A percentile compares a stretch with the other conserved stretches of the same genome.
Conservation (phyloP, 2,329 filamentous ascomycete genomes). For the Septoria linicola region DNA sequence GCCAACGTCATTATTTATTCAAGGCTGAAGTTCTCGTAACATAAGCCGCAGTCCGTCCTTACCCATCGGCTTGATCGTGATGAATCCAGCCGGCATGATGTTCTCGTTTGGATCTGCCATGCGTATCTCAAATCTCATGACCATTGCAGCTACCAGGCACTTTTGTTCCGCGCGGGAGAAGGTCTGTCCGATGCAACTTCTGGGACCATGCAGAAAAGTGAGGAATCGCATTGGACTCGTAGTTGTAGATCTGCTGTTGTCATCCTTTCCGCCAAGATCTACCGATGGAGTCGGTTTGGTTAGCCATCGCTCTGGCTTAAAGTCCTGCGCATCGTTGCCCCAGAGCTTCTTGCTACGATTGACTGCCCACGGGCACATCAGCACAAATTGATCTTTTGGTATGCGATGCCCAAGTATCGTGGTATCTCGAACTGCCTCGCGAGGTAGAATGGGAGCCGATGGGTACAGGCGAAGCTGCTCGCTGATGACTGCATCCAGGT, state of each 20-base stretch:
- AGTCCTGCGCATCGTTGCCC: conserved; percentile 42
- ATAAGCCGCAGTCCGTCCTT: conserved; percentile 20
- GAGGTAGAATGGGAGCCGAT: conserved; percentile 23
- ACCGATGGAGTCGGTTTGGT: background rate
- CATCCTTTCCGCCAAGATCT: conserved; percentile 6
- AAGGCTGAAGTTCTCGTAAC: background rate
- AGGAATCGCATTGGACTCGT: conserved; percentile 47
- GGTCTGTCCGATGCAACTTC: conserved; percentile 35
- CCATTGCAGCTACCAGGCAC: conserved; percentile 29
- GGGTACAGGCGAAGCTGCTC: conserved; percentile 47
- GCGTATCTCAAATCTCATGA: conserved; percentile 26
- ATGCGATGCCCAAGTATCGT: conserved; percentile 7
- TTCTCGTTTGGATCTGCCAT: conserved; percentile 25
- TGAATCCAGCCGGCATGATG: conserved; percentile 21
- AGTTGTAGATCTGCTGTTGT: conserved; percentile 58
- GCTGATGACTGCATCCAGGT: conserved; percentile 72
- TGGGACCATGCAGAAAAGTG: conserved; percentile 45
- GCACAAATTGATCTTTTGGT: conserved; percentile 20
- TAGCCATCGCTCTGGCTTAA: conserved; percentile 48
- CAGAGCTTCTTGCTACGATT: conserved; percentile 44
- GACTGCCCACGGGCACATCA: conserved; percentile 43
- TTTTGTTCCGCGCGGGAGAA: conserved; percentile 34
- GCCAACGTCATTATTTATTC: too few relatives aligned
- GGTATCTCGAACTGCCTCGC: conserved; percentile 27
- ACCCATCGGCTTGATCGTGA: conserved; percentile 25